These are phyloP conservation scores for Populus trichocarpa DNA, from an alignment of 441 rosid genomes.

Conservation along the genomic window DNA sequence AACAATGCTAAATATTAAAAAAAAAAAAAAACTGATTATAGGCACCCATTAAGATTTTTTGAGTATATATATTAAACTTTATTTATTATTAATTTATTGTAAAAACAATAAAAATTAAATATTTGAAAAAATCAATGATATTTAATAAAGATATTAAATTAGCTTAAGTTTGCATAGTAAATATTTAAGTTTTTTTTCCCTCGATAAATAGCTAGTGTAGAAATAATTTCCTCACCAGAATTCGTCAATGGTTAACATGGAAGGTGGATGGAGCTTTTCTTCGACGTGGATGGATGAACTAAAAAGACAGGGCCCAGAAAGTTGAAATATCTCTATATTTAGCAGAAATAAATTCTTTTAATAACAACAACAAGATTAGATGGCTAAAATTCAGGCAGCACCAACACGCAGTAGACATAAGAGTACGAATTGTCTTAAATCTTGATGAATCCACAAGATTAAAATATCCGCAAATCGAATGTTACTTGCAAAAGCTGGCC, in stretches of 20 bases:
- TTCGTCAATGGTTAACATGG: neutral
- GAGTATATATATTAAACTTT: too few species aligned
- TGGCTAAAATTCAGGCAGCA: neutral
- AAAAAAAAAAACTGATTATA: too few species aligned
- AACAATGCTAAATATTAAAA: neutral
- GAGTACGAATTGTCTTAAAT: neutral
- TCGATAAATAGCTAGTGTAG: too few species aligned
- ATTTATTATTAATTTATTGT: too few species aligned
- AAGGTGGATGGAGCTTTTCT: slow-evolving; percentile 5
- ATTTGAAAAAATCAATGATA: too few species aligned
- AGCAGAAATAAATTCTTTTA: too few species aligned
- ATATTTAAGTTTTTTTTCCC: too few species aligned
- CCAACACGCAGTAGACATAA: neutral
- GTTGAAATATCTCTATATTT: neutral
- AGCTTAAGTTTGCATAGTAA: too few species aligned
- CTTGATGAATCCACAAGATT: neutral
- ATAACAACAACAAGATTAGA: neutral
- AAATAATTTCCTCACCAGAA: too few species aligned
- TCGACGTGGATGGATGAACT: slow-evolving; percentile 21
- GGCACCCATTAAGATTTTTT: too few species aligned
- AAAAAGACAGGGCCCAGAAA: neutral
- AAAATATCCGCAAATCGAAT: neutral
- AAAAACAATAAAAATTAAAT: too few species aligned
- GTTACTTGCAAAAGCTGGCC: neutral
- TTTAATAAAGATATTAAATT: too few species aligned